phyloP scores from a whole-genome alignment of 169 alveolate genomes.

The Fabrea salina region DNA sequence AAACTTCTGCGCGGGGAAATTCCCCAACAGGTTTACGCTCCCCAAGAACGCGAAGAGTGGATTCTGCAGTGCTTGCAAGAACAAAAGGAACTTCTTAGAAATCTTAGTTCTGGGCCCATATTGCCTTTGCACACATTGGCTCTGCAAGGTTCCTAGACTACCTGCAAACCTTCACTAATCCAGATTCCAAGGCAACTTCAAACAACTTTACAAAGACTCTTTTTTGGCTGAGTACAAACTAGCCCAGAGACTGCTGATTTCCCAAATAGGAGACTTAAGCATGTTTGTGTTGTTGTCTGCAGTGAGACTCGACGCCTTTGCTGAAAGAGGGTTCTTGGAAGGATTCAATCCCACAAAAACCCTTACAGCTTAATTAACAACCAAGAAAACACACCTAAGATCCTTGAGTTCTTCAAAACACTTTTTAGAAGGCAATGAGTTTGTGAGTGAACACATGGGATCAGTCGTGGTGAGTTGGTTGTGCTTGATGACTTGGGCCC shows the following conservation, averaged over 20 bases:
- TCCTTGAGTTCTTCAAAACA: background rate
- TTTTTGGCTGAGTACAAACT: background rate
- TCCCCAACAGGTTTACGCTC: background rate
- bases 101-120: background rate
- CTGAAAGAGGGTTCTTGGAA: background rate
- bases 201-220: background rate
- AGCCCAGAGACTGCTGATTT: background rate
- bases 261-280: constrained; percentile 16
- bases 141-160: background rate
- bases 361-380: constrained; percentile 2
- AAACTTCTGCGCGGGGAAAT: background rate
- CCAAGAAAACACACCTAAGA: background rate
- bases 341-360: background rate
- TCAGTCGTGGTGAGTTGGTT: constrained; percentile 5
- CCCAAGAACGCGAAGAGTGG: constrained; percentile 31
- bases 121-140: background rate
- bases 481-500: background rate
- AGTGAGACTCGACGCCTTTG: background rate
- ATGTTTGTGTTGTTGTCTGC: constrained; percentile 1
- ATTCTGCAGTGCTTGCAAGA: background rate
- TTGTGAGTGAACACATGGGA: background rate
- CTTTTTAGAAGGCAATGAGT: background rate
- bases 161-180: background rate
- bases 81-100: constrained; percentile 5
- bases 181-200: constrained; percentile 11